Evolutionary conservation across 257 asterid species (phyloP).

Genomic region (Ocimum tenuiflorum): DNA sequence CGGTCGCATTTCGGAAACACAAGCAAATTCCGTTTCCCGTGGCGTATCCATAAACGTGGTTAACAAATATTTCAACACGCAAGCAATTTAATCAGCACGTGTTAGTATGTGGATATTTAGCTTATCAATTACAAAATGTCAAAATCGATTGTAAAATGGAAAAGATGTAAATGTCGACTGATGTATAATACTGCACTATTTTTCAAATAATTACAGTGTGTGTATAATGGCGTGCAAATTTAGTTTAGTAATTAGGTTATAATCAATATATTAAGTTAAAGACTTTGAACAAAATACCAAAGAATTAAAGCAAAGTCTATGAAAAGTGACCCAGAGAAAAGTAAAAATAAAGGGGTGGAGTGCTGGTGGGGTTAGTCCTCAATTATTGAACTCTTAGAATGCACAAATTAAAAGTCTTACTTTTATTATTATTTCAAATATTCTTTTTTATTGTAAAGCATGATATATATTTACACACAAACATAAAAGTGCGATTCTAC

Average conservation of each 20-base stretch:
- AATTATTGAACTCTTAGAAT: conserved; percentile 40
- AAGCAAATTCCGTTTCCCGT: no score
- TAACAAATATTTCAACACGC: conserved; percentile 1
- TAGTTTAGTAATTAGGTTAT: conserved; percentile 16
- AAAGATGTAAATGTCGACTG: not conserved
- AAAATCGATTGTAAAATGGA: not conserved
- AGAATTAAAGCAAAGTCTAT: conserved; percentile 8
- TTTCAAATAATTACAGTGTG: conserved; percentile 23
- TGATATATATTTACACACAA: not conserved
- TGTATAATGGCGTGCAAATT: conserved; percentile 24
- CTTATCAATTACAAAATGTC: not conserved
- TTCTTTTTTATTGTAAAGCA: not conserved
- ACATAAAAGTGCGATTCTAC: conserved; percentile 1
- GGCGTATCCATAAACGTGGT: no score
- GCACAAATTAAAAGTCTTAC: conserved; percentile 23
- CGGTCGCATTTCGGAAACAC: no score
- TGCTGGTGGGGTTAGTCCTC: conserved; percentile 33
- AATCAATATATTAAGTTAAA: not conserved
- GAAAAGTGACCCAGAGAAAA: conserved; percentile 26
- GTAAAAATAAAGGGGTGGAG: conserved; percentile 14
- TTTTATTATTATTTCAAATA: not conserved
- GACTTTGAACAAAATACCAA: conserved; percentile 16
- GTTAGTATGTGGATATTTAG: no score
- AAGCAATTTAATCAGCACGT: not conserved
- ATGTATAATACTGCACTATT: not conserved